Conservation (phyloP, 1,139 yeast species). For the Saccharomyces hybrid region DNA sequence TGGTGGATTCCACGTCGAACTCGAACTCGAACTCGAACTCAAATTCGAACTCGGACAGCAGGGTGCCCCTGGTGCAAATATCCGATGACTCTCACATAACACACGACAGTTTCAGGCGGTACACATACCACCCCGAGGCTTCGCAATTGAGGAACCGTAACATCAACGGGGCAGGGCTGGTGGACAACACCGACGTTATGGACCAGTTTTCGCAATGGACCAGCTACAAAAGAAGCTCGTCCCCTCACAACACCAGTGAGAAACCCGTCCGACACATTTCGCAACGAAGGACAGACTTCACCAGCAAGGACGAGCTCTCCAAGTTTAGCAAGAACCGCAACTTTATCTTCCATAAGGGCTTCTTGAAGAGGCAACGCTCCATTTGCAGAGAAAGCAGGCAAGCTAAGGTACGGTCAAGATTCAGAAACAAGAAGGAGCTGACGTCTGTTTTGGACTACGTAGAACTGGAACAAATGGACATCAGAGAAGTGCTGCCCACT, state of each 20-base stretch:
- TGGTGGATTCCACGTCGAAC: background rate
- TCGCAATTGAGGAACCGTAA: background rate
- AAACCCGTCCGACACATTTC: slow-evolving; percentile 7
- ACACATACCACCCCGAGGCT: background rate
- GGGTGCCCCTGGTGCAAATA: background rate
- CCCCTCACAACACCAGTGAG: background rate
- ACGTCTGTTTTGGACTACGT: slow-evolving; percentile 2
- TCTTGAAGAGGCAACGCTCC: slow-evolving; percentile 15
- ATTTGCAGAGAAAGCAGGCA: background rate
- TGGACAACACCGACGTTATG: background rate
- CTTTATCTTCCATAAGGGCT: slow-evolving; percentile 27
- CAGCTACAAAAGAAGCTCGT: background rate
- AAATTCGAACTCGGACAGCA: background rate
- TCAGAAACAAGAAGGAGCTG: slow-evolving; percentile 2
- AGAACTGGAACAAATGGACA: background rate
- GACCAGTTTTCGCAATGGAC: background rate
- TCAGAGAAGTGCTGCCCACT: background rate
- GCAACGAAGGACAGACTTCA: slow-evolving; percentile 20
- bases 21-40: background rate
- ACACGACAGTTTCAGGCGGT: background rate
- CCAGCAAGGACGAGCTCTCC: slow-evolving; percentile 17
- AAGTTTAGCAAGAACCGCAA: slow-evolving; percentile 11
- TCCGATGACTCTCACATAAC: background rate
- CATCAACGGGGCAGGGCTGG: background rate
- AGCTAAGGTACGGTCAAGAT: background rate